Base-by-base conservation (phyloP, 2,329 filamentous ascomycete genomes). In the Nigrospora oryzae region DNA sequence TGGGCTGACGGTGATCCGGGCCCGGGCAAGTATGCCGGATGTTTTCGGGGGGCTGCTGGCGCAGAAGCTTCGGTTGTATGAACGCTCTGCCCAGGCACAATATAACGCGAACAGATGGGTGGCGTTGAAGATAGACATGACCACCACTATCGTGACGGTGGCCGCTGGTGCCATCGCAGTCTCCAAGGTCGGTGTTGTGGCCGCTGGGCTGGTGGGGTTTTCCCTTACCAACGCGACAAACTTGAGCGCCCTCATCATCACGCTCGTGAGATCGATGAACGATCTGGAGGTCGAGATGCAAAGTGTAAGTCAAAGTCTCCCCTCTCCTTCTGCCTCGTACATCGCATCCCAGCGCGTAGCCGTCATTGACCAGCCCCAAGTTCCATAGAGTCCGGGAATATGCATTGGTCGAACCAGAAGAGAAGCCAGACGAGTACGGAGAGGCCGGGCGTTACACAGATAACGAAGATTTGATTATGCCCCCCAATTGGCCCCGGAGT, bases 61-160 rank as follows among this genome's bases (percentile, higher is more conserved):
- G 1, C 63, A 71, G 28, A 73, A 72, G 51, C 49, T 79, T 31
- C 64, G 70, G 1, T 56, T 67, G 1, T 74, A 69, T 58, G 66
- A 70, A 11, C 66, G 67, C 6, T 63, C 73, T 0, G 61, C 65
- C 0, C 73, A 78, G 53, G 63, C 74, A 1, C 70, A 68, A 39
- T 77, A 68, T 49, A 78, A 77, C 56, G 71, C 70, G 48, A 80
- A 80, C 53, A 70, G 76, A 8, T 80, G 76, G 76, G 71, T 80
- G 3, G 66, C 69, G 1, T 65, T 79, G 35, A 70, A 76, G 5
- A 64, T 76, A 5, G 75, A 79, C 48, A 66, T 77, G 51, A 69
- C 74, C 43, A 76, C 74, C 2, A 73, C 74, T 0, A 57, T 75
- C 2, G 72, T 78, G 11, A 68, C 70, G 12, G 63, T 75, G 1